A percentile compares a stretch with the other conserved stretches of the same genome.
These are phyloP conservation scores for Pseudomonodictys pantanalensis DNA, from an alignment of 495 filamentous ascomycete genomes.

Conservation along the genomic window DNA sequence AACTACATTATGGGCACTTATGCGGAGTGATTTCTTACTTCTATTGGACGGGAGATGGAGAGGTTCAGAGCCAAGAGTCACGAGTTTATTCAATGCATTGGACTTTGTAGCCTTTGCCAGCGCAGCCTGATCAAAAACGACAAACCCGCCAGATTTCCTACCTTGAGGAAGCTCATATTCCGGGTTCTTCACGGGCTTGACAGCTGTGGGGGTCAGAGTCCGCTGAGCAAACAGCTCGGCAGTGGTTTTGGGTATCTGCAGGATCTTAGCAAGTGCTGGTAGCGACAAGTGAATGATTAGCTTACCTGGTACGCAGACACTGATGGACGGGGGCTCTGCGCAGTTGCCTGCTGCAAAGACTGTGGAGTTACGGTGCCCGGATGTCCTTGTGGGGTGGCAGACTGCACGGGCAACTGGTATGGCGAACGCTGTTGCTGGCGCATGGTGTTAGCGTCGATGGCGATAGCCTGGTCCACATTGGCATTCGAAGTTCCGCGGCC, in stretches of 20 bases:
- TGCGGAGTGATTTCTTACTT: conserved; percentile 30
- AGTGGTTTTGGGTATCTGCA: conserved; percentile 23
- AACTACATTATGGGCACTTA: conserved; percentile 14
- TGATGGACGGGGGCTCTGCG: not conserved
- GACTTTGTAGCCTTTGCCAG: conserved; percentile 44
- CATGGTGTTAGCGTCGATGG: not conserved
- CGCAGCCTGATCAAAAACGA: conserved; percentile 41
- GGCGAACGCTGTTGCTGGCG: conserved; percentile 22
- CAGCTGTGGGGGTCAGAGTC: not conserved
- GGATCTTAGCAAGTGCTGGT: not conserved
- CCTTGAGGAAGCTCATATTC: conserved; percentile 36
- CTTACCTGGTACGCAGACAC: conserved; percentile 23
- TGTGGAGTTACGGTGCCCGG: conserved; percentile 39
- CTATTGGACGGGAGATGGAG: conserved; percentile 27
- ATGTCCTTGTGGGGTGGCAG: conserved; percentile 10
- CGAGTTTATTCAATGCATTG: conserved; percentile 42
- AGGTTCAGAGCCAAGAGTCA: conserved; percentile 41
- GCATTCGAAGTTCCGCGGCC: conserved; percentile 5
- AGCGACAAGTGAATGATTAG: not conserved
- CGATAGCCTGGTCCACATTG: conserved; percentile 10
- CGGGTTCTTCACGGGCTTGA: conserved; percentile 8
- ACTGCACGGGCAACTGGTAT: conserved; percentile 8
- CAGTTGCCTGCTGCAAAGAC: conserved; percentile 34
- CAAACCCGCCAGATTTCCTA: conserved; percentile 39
- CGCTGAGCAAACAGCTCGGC: conserved; percentile 22